Conservation (phyloP, 2,329 filamentous ascomycete genomes). For the Podosphaera fusca region DNA sequence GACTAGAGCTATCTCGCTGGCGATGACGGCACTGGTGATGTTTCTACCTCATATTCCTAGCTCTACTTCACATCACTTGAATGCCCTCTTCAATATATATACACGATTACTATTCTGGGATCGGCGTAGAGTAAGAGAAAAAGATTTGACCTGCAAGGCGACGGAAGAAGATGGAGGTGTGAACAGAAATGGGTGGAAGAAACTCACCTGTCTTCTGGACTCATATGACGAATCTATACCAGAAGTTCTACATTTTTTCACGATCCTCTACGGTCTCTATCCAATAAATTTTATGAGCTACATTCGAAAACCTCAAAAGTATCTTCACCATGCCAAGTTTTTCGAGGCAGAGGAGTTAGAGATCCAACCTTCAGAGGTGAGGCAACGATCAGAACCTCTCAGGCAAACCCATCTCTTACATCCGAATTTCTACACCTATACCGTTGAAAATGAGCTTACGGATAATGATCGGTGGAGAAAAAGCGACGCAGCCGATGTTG, state of each 20-base stretch:
- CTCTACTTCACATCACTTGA: conserved; percentile 42
- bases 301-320: conserved; percentile 59
- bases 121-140: conserved; percentile 9
- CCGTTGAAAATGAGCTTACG: conserved; percentile 55
- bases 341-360: conserved; percentile 51
- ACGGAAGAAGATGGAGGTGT: conserved; percentile 18
- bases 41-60: conserved; percentile 60
- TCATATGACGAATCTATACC: conserved; percentile 37
- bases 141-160: conserved; percentile 4
- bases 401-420: conserved; percentile 52
- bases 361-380: conserved; percentile 54
- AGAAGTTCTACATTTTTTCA: conserved; percentile 54
- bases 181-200: conserved; percentile 35
- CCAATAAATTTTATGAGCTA: conserved; percentile 75
- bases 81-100: conserved; percentile 61
- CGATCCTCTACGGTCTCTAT: conserved; percentile 61
- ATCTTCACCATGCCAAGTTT: conserved; percentile 49
- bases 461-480: conserved; percentile 60
- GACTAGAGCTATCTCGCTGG: conserved; percentile 51
- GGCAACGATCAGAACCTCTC: conserved; percentile 52
- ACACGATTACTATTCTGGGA: conserved; percentile 64
- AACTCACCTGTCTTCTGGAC: conserved; percentile 35
- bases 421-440: conserved; percentile 64
- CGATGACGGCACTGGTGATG: conserved; percentile 57
- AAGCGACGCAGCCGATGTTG: conserved; percentile 56